Conservation (phyloP, 306 rosid species). For the Lathyrus sativus region DNA sequence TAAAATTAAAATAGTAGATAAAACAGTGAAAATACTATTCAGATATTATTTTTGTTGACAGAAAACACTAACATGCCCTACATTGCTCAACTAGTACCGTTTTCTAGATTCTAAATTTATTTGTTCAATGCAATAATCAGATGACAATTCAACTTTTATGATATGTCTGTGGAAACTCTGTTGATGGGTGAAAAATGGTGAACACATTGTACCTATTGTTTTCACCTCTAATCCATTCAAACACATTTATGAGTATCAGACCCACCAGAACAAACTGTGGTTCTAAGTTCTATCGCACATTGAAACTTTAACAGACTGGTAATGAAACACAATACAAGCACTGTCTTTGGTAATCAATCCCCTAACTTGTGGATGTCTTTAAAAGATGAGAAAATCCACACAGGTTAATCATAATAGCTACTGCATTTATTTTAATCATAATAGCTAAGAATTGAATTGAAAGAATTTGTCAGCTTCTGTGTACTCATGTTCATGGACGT, state of each 20-base stretch:
- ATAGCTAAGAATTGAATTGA: slow-evolving; percentile 29
- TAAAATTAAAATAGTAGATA: neutral
- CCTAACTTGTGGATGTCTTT: slow-evolving; percentile 33
- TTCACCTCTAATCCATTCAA: slow-evolving; percentile 13
- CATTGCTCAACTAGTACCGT: slow-evolving; percentile 27
- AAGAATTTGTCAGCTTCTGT: slow-evolving; percentile 52
- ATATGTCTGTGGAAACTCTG: neutral
- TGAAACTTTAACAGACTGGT: neutral
- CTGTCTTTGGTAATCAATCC: slow-evolving; percentile 12
- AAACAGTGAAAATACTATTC: slow-evolving; percentile 21
- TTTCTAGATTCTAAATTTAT: neutral
- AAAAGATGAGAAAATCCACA: slow-evolving; percentile 19
- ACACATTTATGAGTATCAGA: slow-evolving; percentile 6
- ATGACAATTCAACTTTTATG: slow-evolving; percentile 8
- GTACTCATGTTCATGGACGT: slow-evolving; percentile 40
- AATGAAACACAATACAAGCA: neutral
- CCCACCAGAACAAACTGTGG: neutral
- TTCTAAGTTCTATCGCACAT: neutral
- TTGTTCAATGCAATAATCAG: neutral
- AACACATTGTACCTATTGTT: neutral
- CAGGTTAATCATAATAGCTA: slow-evolving; percentile 7
- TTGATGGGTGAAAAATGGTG: slow-evolving; percentile 27
- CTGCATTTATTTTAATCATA: no score
- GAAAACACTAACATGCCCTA: slow-evolving; percentile 11
- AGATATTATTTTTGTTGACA: slow-evolving; percentile 15